Evolutionary conservation across 305 asterid species (phyloP).

Genomic region (Fraxinus paxiana): DNA sequence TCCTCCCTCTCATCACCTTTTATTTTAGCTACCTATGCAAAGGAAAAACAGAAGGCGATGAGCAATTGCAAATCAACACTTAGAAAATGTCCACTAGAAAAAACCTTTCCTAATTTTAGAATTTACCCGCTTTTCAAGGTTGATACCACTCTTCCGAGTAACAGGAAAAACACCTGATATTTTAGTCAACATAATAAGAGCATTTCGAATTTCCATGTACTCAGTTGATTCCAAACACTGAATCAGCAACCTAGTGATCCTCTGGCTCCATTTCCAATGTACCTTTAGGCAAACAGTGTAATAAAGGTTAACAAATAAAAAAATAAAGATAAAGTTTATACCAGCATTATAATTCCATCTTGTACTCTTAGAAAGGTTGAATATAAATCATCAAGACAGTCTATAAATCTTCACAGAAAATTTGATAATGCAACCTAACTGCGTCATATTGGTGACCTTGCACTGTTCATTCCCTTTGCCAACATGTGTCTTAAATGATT

Average conservation of each 20-base stretch:
- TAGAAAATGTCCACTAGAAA: conserved; percentile 5
- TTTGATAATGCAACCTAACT: conserved; percentile 6
- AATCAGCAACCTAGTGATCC: conserved; percentile 85
- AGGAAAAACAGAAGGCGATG: conserved; percentile 15
- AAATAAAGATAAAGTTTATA: background rate
- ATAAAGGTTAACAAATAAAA: background rate
- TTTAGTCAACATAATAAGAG: conserved; percentile 85
- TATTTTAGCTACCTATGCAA: conserved; percentile 85
- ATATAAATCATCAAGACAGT: background rate
- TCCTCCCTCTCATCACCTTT: conserved; percentile 97
- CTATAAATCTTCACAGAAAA: background rate
- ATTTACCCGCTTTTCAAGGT: conserved; percentile 94
- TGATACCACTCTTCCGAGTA: conserved; percentile 96
- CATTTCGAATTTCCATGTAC: conserved; percentile 97
- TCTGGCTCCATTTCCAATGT: conserved; percentile 99
- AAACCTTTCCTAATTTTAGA: conserved; percentile 3
- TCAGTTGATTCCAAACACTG: conserved; percentile 96
- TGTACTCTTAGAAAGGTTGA: background rate
- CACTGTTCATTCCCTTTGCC: conserved; percentile 1
- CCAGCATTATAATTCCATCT: conserved; percentile 13
- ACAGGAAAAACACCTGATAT: conserved; percentile 89
- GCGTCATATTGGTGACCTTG: conserved; percentile 9
- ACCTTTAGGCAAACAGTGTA: conserved; percentile 48
- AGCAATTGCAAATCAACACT: conserved; percentile 17
- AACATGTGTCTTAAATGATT: background rate